Percentiles rank a stretch among this genome's conserved stretches.
Evolutionary conservation across 176 grass and related monocot species (phyloP).

Genomic region (Cocos nucifera): DNA sequence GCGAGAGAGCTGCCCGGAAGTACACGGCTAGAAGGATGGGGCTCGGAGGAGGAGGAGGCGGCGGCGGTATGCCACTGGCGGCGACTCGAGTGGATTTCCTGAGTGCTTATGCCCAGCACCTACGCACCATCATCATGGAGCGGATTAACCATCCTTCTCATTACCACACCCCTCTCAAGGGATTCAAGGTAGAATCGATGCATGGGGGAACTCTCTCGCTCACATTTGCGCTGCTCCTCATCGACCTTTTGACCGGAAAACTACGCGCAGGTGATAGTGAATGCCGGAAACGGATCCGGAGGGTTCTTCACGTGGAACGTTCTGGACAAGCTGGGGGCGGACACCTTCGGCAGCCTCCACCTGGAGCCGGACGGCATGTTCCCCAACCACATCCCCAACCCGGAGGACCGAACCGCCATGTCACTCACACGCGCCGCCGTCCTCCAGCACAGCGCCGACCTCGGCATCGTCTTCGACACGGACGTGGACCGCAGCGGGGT

Average conservation of each 20-base stretch:
- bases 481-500: slow-evolving; percentile 85
- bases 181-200: slow-evolving; percentile 28
- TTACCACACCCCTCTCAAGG: slow-evolving; percentile 43
- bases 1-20: slow-evolving; percentile 48
- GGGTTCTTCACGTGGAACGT: slow-evolving; percentile 79
- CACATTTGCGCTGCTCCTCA: no score
- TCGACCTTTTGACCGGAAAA: no score
- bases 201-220: no score
- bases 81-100: slow-evolving; percentile 56
- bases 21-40: slow-evolving; percentile 44
- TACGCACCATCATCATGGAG: slow-evolving; percentile 54
- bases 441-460: slow-evolving; percentile 42
- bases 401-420: slow-evolving; percentile 71
- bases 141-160: slow-evolving; percentile 53
- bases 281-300: slow-evolving; percentile 74
- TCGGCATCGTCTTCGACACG: slow-evolving; percentile 80
- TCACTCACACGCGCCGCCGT: slow-evolving; percentile 42
- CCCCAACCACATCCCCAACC: slow-evolving; percentile 80
- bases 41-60: background rate
- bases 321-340: slow-evolving; percentile 60
- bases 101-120: slow-evolving; percentile 65
- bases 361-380: slow-evolving; percentile 71
- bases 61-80: slow-evolving; percentile 9
- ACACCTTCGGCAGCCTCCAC: slow-evolving; percentile 70
- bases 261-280: slow-evolving; percentile 46